Evolutionary conservation across 1,284 basidiomycete species (phyloP).

Genomic region (Moniliella sp.): DNA sequence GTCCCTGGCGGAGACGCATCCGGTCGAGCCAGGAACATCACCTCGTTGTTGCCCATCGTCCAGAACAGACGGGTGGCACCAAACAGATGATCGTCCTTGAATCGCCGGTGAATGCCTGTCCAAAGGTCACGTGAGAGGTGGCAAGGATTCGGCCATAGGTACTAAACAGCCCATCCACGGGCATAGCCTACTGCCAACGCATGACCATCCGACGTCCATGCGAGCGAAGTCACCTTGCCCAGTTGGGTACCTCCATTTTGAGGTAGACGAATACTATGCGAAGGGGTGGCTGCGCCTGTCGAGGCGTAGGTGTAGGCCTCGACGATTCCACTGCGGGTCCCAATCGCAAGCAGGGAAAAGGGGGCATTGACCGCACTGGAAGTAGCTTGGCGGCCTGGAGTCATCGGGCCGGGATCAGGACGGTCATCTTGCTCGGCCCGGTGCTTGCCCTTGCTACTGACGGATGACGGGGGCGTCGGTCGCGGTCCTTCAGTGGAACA

Average conservation of each 20-base stretch:
- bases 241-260: slow-evolving; percentile 29
- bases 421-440: neutral
- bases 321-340: slow-evolving; percentile 46
- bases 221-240: slow-evolving; percentile 51
- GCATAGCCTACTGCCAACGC: slow-evolving; percentile 88
- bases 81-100: slow-evolving; percentile 62
- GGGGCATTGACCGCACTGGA: slow-evolving; percentile 63
- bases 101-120: slow-evolving; percentile 32
- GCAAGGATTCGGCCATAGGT: slow-evolving; percentile 65
- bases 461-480: no score
- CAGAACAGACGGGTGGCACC: slow-evolving; percentile 40
- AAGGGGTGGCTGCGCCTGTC: no score
- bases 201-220: slow-evolving; percentile 64
- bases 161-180: slow-evolving; percentile 71
- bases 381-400: neutral
- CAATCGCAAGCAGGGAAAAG: slow-evolving; percentile 65
- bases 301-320: slow-evolving; percentile 19
- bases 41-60: slow-evolving; percentile 20
- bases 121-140: slow-evolving; percentile 47
- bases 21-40: slow-evolving; percentile 7
- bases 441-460: neutral
- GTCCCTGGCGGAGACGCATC: no score
- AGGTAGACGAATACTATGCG: no score
- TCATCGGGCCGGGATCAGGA: neutral
- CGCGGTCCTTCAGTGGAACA: no score